These are phyloP conservation scores for Lentinula novae-zelandiae DNA, from an alignment of 1,284 basidiomycete species.

Conservation along the genomic window DNA sequence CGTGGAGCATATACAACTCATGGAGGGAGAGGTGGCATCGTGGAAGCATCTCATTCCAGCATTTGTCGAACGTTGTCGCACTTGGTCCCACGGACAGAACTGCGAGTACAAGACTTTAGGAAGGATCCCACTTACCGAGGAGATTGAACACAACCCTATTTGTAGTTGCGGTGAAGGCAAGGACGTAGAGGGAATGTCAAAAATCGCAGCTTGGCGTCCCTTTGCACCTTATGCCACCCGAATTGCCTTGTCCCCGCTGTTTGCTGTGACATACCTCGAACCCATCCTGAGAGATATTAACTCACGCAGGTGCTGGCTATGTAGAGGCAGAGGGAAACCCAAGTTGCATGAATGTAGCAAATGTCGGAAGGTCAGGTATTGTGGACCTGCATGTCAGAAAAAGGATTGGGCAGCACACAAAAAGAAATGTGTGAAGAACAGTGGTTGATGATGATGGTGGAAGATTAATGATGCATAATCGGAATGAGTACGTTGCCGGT, in stretches of 20 bases:
- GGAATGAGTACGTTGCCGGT: too few relatives aligned
- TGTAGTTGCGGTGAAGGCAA: conserved; percentile 35
- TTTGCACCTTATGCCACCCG: too few relatives aligned
- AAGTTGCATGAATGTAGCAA: too few relatives aligned
- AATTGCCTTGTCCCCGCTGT: too few relatives aligned
- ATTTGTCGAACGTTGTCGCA: conserved; percentile 33
- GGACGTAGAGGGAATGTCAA: conserved; percentile 25
- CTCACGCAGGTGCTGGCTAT: too few relatives aligned
- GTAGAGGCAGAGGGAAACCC: too few relatives aligned
- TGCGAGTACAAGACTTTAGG: conserved; percentile 28
- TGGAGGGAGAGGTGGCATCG: conserved; percentile 23
- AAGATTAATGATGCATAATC: too few relatives aligned
- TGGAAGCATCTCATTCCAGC: conserved; percentile 35
- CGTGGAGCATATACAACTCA: conserved; percentile 14
- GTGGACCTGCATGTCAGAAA: conserved; percentile 25
- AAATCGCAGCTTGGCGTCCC: conserved; percentile 9
- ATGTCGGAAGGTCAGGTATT: conserved; percentile 23
- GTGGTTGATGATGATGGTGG: too few relatives aligned
- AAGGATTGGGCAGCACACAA: conserved; percentile 28
- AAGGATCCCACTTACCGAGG: conserved; percentile 25
- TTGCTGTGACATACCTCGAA: too few relatives aligned
- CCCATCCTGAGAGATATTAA: too few relatives aligned
- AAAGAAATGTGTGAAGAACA: not conserved
- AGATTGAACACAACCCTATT: conserved; percentile 23
- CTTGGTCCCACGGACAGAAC: conserved; percentile 28